Evolutionary conservation across 2,329 filamentous ascomycete genomes (phyloP).

Genomic region (Monilinia laxa): DNA sequence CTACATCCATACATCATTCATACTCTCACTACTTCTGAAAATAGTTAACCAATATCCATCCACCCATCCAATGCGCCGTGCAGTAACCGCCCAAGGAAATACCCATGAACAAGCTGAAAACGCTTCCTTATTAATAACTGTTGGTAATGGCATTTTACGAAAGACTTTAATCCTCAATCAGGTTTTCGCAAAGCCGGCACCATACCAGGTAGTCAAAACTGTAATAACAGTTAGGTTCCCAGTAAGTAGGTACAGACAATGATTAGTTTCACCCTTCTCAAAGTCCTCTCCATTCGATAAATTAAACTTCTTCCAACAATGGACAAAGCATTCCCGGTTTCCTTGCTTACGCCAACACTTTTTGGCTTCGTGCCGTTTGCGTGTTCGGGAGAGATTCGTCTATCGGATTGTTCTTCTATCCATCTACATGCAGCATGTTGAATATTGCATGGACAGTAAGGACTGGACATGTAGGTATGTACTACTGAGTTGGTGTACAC

Average conservation of each 20-base stretch:
- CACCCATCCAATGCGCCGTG: not conserved
- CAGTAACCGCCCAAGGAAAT: conserved; percentile 16
- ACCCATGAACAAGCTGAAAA: conserved; percentile 1
- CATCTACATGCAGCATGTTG: too few species aligned
- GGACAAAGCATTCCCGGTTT: not conserved
- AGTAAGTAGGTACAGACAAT: too few species aligned
- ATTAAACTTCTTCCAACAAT: not conserved
- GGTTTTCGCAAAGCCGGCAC: not conserved
- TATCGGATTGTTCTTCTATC: not conserved
- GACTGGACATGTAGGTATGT: not conserved
- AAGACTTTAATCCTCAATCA: not conserved
- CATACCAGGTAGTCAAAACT: too few species aligned
- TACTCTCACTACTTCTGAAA: too few species aligned
- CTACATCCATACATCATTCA: too few species aligned
- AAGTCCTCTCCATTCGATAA: not conserved
- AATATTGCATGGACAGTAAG: not conserved
- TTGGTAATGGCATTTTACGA: not conserved
- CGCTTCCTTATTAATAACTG: not conserved
- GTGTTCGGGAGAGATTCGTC: conserved; percentile 19
- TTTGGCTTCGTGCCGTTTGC: conserved; percentile 7
- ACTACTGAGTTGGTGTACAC: conserved; percentile 5
- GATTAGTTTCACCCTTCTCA: not conserved
- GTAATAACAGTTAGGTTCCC: too few species aligned
- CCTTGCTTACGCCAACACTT: conserved; percentile 13
- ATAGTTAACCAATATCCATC: too few species aligned